Evolutionary conservation across 108 stramenopile genomes (phyloP), one percentile per base, ranked within the genome.

Genomic region (Cyclotella baltica): DNA sequence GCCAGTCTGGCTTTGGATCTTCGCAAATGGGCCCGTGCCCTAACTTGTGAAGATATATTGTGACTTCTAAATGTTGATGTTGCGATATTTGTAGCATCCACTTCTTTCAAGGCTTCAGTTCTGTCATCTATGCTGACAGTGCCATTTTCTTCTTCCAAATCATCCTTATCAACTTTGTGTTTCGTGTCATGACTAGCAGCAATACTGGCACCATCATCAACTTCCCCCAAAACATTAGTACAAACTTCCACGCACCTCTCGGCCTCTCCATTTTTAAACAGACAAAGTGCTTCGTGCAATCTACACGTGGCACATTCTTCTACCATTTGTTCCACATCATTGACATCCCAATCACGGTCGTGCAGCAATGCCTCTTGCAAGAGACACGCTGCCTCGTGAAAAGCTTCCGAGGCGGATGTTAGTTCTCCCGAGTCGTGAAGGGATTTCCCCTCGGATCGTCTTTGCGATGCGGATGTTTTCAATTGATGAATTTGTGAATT

Each of bases 281-380:
- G 80, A 76, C 94, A 95, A 29, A 95, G 80, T 20, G 94, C 89
- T 69, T 95, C 89, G 64, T 95, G 94, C 46, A 95, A 69, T 6
- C 88, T 88, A 84, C 92, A 95, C 1, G 94, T 95, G 13, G 87
- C 88, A 29, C 73, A 78, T 64, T 95, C 94, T 16, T 73, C 57
- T 34, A 34, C 40, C 13, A 77, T 78, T 31, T 50, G 27, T 23
- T 51, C 57, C 58, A 15, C 46, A 22, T 81, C 68, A 61, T 67
- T 28, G n/a, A 27, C 34, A 38, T n/a, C n/a, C 31, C 33, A 61
- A 1, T 37, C 28, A 29, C 4, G 51, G 70, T 50, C 8, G 8
- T 13, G 51, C 4, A 10, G 4, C 19, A n/a, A 52, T n/a, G 72
- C 67, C 72, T 66, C 71, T 62, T 72, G 68, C 72, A 74, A 47